A percentile compares a stretch with the other conserved stretches of the same genome.
These are phyloP conservation scores for Setaria italica DNA, from an alignment of 202 grass and related monocot genomes.

Conservation along the genomic window DNA sequence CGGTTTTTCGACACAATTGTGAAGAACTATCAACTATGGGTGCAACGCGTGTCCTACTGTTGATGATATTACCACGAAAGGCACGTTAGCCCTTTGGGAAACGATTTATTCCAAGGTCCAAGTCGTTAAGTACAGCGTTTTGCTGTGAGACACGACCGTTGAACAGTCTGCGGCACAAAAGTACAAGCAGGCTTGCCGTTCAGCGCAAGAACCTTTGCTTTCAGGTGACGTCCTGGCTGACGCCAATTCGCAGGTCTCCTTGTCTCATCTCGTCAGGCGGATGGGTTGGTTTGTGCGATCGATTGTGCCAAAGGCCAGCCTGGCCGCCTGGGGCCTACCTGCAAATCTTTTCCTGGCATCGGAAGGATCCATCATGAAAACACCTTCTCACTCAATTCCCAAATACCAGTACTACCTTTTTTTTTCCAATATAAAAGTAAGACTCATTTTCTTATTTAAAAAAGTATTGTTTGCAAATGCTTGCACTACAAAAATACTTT, in stretches of 20 bases:
- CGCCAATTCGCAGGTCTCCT: conserved; percentile 28
- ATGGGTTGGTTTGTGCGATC: neutral
- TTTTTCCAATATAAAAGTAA: too few relatives aligned
- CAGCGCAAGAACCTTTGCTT: conserved; percentile 11
- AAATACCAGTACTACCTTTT: neutral
- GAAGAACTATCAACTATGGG: neutral
- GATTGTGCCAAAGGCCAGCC: neutral
- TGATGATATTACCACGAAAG: neutral
- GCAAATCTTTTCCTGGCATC: neutral
- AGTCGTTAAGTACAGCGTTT: neutral
- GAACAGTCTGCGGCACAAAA: neutral
- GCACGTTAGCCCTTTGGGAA: neutral
- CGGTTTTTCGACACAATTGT: neutral
- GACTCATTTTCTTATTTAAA: neutral
- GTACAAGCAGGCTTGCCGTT: conserved; percentile 18
- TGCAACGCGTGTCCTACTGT: neutral
- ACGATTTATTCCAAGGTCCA: neutral
- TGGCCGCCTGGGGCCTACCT: conserved; percentile 18
- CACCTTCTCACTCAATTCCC: neutral
- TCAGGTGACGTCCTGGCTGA: conserved; percentile 49
- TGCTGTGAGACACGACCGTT: conserved; percentile 8
- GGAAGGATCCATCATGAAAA: neutral
- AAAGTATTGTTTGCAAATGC: neutral
- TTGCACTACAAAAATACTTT: too few relatives aligned
- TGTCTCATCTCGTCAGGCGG: neutral